These are phyloP conservation scores for Venturia nashicola DNA, from an alignment of 2,329 filamentous ascomycete genomes.

Conservation along the genomic window DNA sequence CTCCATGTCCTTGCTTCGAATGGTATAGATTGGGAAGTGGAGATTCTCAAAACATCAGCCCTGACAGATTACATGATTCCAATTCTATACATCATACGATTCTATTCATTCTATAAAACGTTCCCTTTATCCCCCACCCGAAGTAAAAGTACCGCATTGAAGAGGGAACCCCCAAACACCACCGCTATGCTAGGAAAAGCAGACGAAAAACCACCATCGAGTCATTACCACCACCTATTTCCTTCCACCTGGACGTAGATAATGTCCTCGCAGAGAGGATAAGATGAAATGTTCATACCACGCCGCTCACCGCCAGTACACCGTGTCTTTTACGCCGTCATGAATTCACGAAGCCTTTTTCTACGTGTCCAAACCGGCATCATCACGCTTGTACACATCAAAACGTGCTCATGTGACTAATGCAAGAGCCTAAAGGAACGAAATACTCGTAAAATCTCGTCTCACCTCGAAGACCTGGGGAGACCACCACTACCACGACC, in stretches of 20 bases:
- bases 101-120: no score
- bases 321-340: background rate
- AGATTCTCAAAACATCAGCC: no score
- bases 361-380: background rate
- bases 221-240: background rate
- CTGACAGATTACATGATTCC: no score
- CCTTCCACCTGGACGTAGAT: background rate
- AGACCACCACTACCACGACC: background rate
- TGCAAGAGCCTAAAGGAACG: background rate
- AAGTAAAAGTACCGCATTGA: no score
- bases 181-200: constrained; percentile 3
- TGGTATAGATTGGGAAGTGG: no score
- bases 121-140: no score
- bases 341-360: background rate
- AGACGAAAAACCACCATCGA: background rate
- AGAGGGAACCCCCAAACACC: background rate
- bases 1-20: no score
- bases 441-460: no score
- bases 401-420: background rate
- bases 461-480: background rate
- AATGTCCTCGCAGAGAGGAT: background rate
- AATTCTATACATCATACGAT: no score
- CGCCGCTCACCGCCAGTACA: background rate
- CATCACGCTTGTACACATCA: background rate
- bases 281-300: background rate